Evolutionary conservation across 129 eudicot genomes (phyloP), one percentile per base, ranked within the genome.

Genomic region (Tanacetum coccineum): DNA sequence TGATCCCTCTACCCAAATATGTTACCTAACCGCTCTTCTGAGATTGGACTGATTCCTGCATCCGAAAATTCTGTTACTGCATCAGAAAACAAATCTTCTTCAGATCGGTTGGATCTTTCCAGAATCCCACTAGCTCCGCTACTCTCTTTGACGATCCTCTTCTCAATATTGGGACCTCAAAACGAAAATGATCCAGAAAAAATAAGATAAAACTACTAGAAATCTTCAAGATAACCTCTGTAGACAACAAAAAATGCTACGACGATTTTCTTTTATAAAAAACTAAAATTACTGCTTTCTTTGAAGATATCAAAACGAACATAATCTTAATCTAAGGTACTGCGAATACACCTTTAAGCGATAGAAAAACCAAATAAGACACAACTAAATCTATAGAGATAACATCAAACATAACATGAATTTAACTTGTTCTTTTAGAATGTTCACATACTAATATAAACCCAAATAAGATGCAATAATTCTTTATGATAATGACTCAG

Each of bases 1-100:
- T 47, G 6, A 3, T 10, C 22, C 11, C n/a, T 21, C 57, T 45
- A 47, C 49, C 70, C 48, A 26, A 55, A 55, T 59, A 47, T 5
- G 9, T 49, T 66, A 50, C 71, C 71, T 9, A 28, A 50, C 32
- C 71, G 71, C 22, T 32, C 17, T 49, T 67, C 50, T 57, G 67
- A 66, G 20, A 58, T 68, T 6, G 87, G 81, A 70, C 84, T 84
- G 62, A 71, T 6, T 26, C 80, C 80, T 64, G 79, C 62, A 51
- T 90, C 95, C 0, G 80, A 68, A 83, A 90, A 87, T 13, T 87
- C 97, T 9, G 88, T 78, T 30, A 51, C 82, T 45, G 88, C 96
- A 75, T 91, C 95, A 32, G 96, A 72, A 74, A 79, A 91, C 51
- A 78, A 62, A 22, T 85, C 97, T 66, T 91, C 97, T 78, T 80